Percentiles rank a stretch among this genome's conserved stretches.
Conservation (phyloP, 129 eudicot species). For the Flaveria bidentis region DNA sequence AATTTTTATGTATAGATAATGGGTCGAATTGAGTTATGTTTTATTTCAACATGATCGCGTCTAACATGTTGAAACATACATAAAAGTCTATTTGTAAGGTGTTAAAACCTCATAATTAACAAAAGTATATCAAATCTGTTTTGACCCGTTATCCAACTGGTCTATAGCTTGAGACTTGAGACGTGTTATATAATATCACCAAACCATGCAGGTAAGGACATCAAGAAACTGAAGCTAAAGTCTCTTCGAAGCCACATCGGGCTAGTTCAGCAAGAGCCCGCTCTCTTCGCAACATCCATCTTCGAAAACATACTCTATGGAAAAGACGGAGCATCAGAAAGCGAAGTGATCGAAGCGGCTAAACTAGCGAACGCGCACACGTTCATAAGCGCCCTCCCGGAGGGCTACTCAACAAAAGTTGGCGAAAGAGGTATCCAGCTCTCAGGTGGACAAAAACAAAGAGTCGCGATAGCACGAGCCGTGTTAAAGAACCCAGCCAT, state of each 20-base stretch:
- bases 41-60: no score
- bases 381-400: constrained; percentile 87
- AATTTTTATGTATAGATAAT: no score
- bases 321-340: constrained; percentile 87
- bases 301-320: constrained; percentile 95
- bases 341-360: constrained; percentile 89
- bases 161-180: no score
- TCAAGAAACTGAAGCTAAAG: constrained; percentile 80
- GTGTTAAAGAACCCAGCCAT: constrained; percentile 88
- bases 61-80: no score
- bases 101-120: no score
- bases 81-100: background rate
- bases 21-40: no score
- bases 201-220: constrained; percentile 72
- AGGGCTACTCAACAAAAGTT: constrained; percentile 88
- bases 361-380: constrained; percentile 88
- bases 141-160: background rate
- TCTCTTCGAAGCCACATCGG: constrained; percentile 86
- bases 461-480: constrained; percentile 97
- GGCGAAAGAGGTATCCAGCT: constrained; percentile 97
- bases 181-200: no score
- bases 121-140: background rate
- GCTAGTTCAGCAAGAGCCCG: constrained; percentile 96
- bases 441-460: constrained; percentile 96
- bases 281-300: constrained; percentile 93